Conservation (phyloP, 192 early-diverging fungal species). For the Lunasporangiospora selenospora region DNA sequence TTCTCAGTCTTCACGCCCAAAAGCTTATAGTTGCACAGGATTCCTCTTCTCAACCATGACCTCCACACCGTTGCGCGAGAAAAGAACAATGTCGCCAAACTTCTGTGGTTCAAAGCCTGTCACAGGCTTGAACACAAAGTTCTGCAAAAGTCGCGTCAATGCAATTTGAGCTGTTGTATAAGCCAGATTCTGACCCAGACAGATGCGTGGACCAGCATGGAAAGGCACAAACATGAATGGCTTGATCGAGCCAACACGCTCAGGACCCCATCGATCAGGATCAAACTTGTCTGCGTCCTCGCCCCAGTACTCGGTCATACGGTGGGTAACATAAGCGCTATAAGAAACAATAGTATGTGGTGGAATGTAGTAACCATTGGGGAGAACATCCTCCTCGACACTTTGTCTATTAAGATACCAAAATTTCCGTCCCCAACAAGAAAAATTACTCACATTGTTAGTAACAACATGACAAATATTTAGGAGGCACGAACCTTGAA, state of each 20-base stretch:
- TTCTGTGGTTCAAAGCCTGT: constrained; percentile 24
- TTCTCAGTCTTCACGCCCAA: too few species aligned
- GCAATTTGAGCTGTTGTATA: constrained; percentile 41
- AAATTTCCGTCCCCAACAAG: constrained; percentile 23
- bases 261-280: constrained; percentile 61
- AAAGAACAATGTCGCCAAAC: constrained; percentile 35
- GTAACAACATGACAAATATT: not conserved
- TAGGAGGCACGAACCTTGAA: not conserved
- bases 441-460: constrained; percentile 40
- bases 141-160: constrained; percentile 35
- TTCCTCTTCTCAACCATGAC: constrained; percentile 17
- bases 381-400: constrained; percentile 50
- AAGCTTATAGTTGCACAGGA: constrained; percentile 9
- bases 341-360: constrained; percentile 35
- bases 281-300: constrained; percentile 58
- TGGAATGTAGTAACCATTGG: constrained; percentile 58
- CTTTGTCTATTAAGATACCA: constrained; percentile 28
- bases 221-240: constrained; percentile 57
- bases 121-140: constrained; percentile 21
- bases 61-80: constrained; percentile 39
- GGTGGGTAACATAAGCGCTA: constrained; percentile 35
- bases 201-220: constrained; percentile 57
- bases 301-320: constrained; percentile 59
- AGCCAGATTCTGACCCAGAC: constrained; percentile 61
- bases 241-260: constrained; percentile 40